Conservation (phyloP, 768 basidiomycete species). For the button mushroom (Agaricus bisporus) region DNA sequence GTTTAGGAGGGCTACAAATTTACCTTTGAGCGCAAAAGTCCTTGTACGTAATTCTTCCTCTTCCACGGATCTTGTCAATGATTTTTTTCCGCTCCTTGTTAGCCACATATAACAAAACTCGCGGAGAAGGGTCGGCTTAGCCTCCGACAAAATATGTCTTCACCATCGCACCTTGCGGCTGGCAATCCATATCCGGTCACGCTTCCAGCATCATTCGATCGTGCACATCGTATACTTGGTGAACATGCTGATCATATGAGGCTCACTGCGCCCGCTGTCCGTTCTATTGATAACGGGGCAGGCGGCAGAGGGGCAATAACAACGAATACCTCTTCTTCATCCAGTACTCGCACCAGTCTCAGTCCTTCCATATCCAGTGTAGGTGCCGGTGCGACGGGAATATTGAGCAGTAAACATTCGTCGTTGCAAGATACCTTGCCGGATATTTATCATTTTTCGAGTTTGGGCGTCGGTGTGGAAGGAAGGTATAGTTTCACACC, state of each 20-base stretch:
- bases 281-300: background rate
- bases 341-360: background rate
- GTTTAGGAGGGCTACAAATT: slow-evolving; percentile 52
- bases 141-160: slow-evolving; percentile 2
- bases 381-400: slow-evolving; percentile 6
- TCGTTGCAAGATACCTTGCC: slow-evolving; percentile 28
- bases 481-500: slow-evolving; percentile 31
- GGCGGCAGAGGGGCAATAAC: background rate
- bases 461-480: slow-evolving; percentile 34
- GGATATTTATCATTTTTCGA: slow-evolving; percentile 41
- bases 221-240: slow-evolving; percentile 27
- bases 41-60: slow-evolving; percentile 33
- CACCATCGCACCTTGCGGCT: slow-evolving; percentile 6
- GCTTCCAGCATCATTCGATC: slow-evolving; percentile 29
- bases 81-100: background rate
- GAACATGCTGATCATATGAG: slow-evolving; percentile 28
- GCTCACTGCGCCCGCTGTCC: slow-evolving; percentile 1
- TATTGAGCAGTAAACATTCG: background rate
- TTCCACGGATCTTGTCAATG: background rate
- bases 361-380: slow-evolving; percentile 4
- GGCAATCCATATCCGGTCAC: slow-evolving; percentile 16
- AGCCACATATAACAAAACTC: slow-evolving; percentile 56
- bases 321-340: background rate
- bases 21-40: slow-evolving; percentile 55
- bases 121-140: slow-evolving; percentile 36